phyloP scores from a whole-genome alignment of 1,284 basidiomycete genomes.

The Puccinia novopanici region DNA sequence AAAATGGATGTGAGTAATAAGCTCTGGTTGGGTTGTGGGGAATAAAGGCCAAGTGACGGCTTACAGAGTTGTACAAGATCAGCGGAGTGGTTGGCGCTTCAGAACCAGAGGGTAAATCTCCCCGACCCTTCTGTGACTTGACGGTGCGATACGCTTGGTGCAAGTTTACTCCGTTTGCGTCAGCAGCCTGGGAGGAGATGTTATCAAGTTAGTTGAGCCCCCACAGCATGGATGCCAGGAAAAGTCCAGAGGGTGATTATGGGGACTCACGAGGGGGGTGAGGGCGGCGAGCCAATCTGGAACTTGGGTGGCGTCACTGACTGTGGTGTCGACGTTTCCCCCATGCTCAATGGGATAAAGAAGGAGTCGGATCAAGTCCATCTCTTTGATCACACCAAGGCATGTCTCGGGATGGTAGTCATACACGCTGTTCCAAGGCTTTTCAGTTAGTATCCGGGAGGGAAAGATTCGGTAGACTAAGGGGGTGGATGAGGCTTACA shows the following conservation, averaged over 20 bases:
- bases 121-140: not conserved
- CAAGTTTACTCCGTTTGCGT: not conserved
- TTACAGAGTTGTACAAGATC: slow-evolving; percentile 49
- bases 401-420: slow-evolving; percentile 31
- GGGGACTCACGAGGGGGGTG: slow-evolving; percentile 21
- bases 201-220: not conserved
- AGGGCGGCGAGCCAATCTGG: slow-evolving; percentile 47
- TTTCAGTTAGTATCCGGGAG: not conserved
- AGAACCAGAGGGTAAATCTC: not conserved
- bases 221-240: not conserved
- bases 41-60: not conserved
- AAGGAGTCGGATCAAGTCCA: slow-evolving; percentile 41
- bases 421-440: not conserved
- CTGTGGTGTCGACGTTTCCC: slow-evolving; percentile 24
- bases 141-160: not conserved
- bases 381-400: slow-evolving; percentile 24
- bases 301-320: slow-evolving; percentile 15
- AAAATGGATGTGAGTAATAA: not conserved
- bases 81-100: not conserved
- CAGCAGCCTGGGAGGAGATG: not conserved
- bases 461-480: too few relatives aligned
- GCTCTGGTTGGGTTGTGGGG: not conserved
- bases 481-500: slow-evolving; percentile 21
- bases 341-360: slow-evolving; percentile 37
- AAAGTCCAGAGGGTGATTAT: not conserved